Conservation (phyloP, 2,329 filamentous ascomycete species). For the Neurospora crassa region DNA sequence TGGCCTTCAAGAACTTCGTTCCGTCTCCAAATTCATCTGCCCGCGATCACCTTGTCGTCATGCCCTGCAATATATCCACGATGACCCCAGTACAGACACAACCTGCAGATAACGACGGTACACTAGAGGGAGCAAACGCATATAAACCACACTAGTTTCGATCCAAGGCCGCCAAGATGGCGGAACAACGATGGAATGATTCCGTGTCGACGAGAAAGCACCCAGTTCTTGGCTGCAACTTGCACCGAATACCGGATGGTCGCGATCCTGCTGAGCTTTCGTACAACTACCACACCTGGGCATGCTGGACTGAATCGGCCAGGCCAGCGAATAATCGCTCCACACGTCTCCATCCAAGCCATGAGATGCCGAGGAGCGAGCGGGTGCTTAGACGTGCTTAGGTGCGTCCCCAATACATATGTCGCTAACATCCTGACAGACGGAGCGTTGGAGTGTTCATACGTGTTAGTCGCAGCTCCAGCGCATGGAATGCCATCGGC, state of each 20-base stretch:
- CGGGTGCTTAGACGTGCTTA: neutral
- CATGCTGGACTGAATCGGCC: neutral
- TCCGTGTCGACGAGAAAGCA: neutral
- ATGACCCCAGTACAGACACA: neutral
- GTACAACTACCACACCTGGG: neutral
- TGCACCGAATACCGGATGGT: neutral
- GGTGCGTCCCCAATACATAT: neutral
- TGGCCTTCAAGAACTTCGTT: neutral
- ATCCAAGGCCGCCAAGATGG: neutral
- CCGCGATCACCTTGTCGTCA: neutral
- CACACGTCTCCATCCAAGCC: constrained; percentile 10
- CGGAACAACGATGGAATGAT: neutral
- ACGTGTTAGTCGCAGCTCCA: neutral
- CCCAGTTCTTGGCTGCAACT: neutral
- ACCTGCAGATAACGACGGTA: no score
- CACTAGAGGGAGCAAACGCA: neutral
- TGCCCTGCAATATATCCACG: neutral
- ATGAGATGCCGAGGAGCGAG: neutral
- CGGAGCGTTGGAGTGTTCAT: neutral
- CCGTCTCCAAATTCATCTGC: neutral
- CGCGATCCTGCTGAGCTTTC: neutral
- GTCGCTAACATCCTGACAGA: neutral
- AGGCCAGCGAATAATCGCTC: constrained; percentile 10
- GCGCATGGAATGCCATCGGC: neutral
- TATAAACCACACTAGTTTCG: neutral